Evolutionary conservation across 768 basidiomycete species (phyloP).

Genomic region (Suillus sp.): DNA sequence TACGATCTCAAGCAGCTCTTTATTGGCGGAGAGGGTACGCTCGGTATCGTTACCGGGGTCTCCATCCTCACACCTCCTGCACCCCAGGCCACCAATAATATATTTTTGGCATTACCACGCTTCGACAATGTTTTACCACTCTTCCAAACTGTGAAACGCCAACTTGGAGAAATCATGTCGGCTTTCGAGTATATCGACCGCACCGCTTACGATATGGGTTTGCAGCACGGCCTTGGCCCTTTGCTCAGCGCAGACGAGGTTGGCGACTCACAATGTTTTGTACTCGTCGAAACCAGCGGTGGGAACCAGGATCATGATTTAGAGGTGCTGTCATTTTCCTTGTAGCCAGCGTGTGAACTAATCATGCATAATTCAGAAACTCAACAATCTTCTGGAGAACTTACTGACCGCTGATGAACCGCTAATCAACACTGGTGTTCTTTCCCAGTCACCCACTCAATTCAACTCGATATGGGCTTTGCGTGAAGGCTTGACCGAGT

Average conservation of each 20-base stretch:
- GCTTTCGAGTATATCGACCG: slow-evolving; percentile 97
- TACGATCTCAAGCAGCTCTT: slow-evolving; percentile 99
- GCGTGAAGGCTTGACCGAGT: slow-evolving; percentile 91
- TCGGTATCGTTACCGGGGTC: slow-evolving; percentile 93
- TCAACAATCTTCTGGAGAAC: slow-evolving; percentile 73
- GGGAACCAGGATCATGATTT: slow-evolving; percentile 91
- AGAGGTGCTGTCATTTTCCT: slow-evolving; percentile 55
- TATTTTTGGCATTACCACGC: slow-evolving; percentile 85
- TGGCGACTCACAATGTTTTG: slow-evolving; percentile 82
- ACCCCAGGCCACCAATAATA: slow-evolving; percentile 84
- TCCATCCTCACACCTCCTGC: slow-evolving; percentile 90
- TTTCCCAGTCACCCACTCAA: slow-evolving; percentile 89
- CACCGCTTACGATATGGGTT: slow-evolving; percentile 79
- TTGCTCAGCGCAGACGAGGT: slow-evolving; percentile 75
- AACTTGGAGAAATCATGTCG: slow-evolving; percentile 92
- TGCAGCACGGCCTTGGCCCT: slow-evolving; percentile 80
- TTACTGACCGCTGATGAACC: slow-evolving; percentile 73
- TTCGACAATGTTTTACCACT: slow-evolving; percentile 88
- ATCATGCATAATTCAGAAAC: slow-evolving; percentile 62
- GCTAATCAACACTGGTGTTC: slow-evolving; percentile 85
- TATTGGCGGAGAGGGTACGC: slow-evolving; percentile 95
- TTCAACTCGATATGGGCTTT: slow-evolving; percentile 89
- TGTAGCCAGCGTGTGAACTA: slow-evolving; percentile 9
- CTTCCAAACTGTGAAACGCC: slow-evolving; percentile 76
- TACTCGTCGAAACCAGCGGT: slow-evolving; percentile 93